Percentiles rank a stretch among this genome's conserved stretches.
Conservation (phyloP, 2,329 filamentous ascomycete species). For the Penicillium sp. region DNA sequence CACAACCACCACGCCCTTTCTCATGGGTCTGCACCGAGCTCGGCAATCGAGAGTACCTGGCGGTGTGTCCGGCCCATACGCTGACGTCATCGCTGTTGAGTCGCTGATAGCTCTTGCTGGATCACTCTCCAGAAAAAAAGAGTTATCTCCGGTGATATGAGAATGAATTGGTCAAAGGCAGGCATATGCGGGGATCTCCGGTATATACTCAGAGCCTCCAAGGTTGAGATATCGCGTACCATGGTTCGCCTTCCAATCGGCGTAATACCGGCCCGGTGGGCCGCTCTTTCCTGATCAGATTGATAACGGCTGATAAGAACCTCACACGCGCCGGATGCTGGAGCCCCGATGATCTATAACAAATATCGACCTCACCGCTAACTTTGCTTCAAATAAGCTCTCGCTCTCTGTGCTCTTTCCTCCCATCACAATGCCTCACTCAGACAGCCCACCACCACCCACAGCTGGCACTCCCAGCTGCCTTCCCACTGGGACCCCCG, state of each 20-base stretch:
- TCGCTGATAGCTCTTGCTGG: neutral
- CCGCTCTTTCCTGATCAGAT: neutral
- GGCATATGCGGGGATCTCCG: neutral
- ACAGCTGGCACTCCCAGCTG: slow-evolving; percentile 1
- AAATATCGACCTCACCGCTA: neutral
- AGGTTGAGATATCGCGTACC: neutral
- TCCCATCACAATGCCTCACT: neutral
- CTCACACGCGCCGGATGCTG: neutral
- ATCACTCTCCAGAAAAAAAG: neutral
- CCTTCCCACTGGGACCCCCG: neutral
- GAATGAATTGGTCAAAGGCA: neutral
- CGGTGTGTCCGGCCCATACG: neutral
- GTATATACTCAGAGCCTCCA: neutral
- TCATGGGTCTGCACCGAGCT: neutral
- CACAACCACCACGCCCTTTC: neutral
- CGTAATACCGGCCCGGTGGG: neutral
- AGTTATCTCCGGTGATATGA: neutral
- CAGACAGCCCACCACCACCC: neutral
- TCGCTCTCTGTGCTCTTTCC: neutral
- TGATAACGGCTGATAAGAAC: neutral
- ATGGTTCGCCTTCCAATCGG: neutral
- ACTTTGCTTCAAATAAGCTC: neutral
- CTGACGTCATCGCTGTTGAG: neutral
- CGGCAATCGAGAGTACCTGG: neutral
- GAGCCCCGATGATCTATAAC: neutral